These are phyloP conservation scores for Lotmaria passim DNA, from an alignment of 208 protist genomes.

Conservation along the genomic window DNA sequence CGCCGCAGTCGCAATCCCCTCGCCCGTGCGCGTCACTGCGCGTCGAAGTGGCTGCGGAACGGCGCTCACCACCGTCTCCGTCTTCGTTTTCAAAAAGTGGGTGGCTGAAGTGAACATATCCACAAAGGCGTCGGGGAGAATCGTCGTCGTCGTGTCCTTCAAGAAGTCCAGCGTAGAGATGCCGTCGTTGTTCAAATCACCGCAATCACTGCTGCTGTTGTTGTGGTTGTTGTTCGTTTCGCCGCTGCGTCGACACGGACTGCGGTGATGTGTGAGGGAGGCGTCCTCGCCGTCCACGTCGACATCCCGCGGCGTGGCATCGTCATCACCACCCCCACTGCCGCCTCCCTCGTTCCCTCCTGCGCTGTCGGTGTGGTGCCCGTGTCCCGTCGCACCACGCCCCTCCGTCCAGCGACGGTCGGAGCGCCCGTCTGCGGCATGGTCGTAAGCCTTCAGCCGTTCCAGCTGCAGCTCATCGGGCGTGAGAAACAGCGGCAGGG, in stretches of 20 bases:
- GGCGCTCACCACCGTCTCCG: slow-evolving; percentile 32
- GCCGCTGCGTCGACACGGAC: background rate
- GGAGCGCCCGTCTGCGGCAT: background rate
- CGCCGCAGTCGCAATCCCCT: slow-evolving; percentile 29
- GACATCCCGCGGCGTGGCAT: background rate
- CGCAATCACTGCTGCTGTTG: background rate
- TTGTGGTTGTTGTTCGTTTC: background rate
- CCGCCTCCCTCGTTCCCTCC: background rate
- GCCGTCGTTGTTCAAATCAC: background rate
- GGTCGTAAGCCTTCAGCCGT: slow-evolving; percentile 32
- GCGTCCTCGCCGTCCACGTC: background rate
- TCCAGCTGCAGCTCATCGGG: slow-evolving; percentile 41
- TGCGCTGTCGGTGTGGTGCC: background rate
- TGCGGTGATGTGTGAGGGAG: background rate
- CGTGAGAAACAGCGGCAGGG: slow-evolving; percentile 19
- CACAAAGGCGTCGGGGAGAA: slow-evolving; percentile 44
- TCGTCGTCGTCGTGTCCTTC: slow-evolving; percentile 26
- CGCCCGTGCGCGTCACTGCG: slow-evolving; percentile 22
- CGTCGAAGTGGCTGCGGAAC: slow-evolving; percentile 35
- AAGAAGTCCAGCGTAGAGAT: slow-evolving; percentile 45
- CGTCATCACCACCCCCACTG: background rate
- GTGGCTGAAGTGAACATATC: slow-evolving; percentile 39
- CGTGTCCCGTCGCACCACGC: background rate
- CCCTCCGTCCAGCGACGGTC: background rate
- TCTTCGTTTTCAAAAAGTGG: slow-evolving; percentile 28